These are phyloP conservation scores for Brettanomyces custersianus DNA, from an alignment of 805 yeast genomes.

Conservation along the genomic window DNA sequence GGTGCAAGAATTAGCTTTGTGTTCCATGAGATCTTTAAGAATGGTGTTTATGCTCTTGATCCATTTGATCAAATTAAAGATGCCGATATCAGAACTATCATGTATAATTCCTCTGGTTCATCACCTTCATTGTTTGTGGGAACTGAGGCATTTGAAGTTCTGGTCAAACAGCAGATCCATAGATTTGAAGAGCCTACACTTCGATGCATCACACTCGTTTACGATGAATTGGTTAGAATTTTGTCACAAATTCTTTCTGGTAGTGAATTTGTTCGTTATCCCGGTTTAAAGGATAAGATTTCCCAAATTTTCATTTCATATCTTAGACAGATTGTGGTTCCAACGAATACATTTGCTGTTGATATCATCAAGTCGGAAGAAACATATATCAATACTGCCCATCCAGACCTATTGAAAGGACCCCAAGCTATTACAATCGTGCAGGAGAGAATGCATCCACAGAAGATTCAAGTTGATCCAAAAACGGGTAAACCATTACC, in stretches of 20 bases:
- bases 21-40: constrained; percentile 90
- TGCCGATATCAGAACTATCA: constrained; percentile 90
- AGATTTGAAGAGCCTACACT: constrained; percentile 91
- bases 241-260: constrained; percentile 74
- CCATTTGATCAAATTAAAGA: constrained; percentile 96
- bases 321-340: constrained; percentile 68
- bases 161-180: constrained; percentile 86
- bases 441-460: constrained; percentile 72
- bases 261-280: constrained; percentile 82
- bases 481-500: constrained; percentile 80
- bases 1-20: constrained; percentile 97
- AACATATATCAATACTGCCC: constrained; percentile 94
- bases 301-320: constrained; percentile 72
- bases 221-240: constrained; percentile 90
- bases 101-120: constrained; percentile 95
- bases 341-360: constrained; percentile 77
- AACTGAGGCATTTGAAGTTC: constrained; percentile 92
- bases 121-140: constrained; percentile 96
- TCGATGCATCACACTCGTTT: constrained; percentile 81
- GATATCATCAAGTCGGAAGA: constrained; percentile 85
- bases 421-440: constrained; percentile 92
- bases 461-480: constrained; percentile 69
- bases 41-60: constrained; percentile 84
- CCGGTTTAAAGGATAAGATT: constrained; percentile 80
- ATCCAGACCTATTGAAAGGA: constrained; percentile 92